These are phyloP conservation scores for Starmerella roubikii DNA, from an alignment of 805 yeast genomes.

Conservation along the genomic window DNA sequence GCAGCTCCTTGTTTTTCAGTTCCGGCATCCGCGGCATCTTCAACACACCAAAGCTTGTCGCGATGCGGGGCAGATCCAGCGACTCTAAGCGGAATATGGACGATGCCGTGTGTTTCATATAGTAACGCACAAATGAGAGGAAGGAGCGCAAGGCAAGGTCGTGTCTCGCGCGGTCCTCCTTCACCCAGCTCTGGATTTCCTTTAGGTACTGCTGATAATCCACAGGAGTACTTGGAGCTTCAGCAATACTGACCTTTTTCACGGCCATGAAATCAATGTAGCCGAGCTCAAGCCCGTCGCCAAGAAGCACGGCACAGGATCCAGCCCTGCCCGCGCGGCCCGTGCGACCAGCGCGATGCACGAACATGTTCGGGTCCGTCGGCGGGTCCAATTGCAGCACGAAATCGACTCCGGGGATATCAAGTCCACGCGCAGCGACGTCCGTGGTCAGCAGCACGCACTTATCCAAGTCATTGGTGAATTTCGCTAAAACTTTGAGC, in stretches of 20 bases:
- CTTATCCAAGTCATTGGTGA: conserved; percentile 36
- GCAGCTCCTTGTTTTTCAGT: conserved; percentile 39
- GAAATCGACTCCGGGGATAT: conserved; percentile 85
- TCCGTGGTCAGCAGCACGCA: conserved; percentile 79
- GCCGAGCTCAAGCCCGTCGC: conserved; percentile 65
- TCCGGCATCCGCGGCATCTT: conserved; percentile 95
- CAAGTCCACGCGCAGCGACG: conserved; percentile 97
- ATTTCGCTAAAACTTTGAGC: conserved; percentile 51
- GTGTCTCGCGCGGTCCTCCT: conserved; percentile 64
- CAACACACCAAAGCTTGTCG: conserved; percentile 63
- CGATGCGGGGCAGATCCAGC: conserved; percentile 59
- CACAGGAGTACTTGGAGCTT: conserved; percentile 3
- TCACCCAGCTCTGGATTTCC: conserved; percentile 39
- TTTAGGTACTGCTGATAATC: conserved; percentile 13
- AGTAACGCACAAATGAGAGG: conserved; percentile 71
- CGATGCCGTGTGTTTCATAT: conserved; percentile 74
- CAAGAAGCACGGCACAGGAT: conserved; percentile 59
- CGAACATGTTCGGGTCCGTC: conserved; percentile 76
- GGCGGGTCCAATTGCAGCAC: conserved; percentile 95
- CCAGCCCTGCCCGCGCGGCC: conserved; percentile 86
- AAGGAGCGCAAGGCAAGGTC: conserved; percentile 69
- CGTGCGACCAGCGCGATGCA: conserved; percentile 91
- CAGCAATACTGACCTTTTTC: conserved; percentile 41
- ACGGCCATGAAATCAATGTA: conserved; percentile 71
- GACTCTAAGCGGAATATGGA: conserved; percentile 70